Percentiles rank a stretch among this genome's conserved stretches.
Conservation (phyloP, 2,329 filamentous ascomycete genomes). For the Diplodia sapinea region DNA sequence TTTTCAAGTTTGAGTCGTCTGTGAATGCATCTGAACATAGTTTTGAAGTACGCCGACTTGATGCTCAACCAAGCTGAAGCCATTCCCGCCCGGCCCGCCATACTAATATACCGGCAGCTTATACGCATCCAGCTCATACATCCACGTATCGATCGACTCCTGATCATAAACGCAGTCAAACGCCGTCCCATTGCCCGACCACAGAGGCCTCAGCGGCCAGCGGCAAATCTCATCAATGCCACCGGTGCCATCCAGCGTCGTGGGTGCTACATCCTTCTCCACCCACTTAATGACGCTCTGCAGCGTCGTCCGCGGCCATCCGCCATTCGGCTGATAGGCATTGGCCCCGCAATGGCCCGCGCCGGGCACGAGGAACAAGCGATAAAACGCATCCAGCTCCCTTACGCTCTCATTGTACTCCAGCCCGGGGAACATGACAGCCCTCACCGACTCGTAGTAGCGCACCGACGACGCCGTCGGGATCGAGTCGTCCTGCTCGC, state of each 20-base stretch:
- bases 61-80: not conserved
- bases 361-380: slow-evolving; percentile 61
- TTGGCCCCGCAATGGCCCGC: slow-evolving; percentile 55
- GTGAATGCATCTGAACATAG: no score
- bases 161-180: slow-evolving; percentile 41
- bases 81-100: not conserved
- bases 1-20: no score
- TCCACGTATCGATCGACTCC: slow-evolving; percentile 40
- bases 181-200: slow-evolving; percentile 35
- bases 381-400: slow-evolving; percentile 60
- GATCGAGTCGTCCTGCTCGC: slow-evolving; percentile 59
- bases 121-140: slow-evolving; percentile 34
- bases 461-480: slow-evolving; percentile 61
- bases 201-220: slow-evolving; percentile 48
- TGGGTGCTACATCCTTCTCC: slow-evolving; percentile 39
- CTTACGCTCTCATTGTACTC: slow-evolving; percentile 48
- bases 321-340: slow-evolving; percentile 30
- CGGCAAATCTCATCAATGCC: slow-evolving; percentile 46
- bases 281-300: slow-evolving; percentile 32
- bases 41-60: no score
- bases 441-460: slow-evolving; percentile 61
- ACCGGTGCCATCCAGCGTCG: slow-evolving; percentile 47
- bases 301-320: slow-evolving; percentile 31
- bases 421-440: slow-evolving; percentile 55
- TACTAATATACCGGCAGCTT: slow-evolving; percentile 9